Conservation (phyloP, 305 asterid genomes). For the Solanum hybrid region DNA sequence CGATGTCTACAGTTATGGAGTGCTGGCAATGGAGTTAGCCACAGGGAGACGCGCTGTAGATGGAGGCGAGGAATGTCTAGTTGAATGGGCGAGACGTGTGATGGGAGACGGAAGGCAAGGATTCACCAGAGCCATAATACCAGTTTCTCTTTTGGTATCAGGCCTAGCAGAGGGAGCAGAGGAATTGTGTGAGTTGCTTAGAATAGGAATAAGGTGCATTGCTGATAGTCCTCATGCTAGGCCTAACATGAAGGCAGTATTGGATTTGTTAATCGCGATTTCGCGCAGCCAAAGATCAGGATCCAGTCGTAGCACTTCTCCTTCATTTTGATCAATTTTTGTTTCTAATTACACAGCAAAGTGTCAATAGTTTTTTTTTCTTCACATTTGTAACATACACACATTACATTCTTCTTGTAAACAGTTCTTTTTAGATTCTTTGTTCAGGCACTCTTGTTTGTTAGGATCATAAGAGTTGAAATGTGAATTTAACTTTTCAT, state of each 20-base stretch:
- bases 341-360: neutral
- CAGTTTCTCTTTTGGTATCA: constrained; percentile 57
- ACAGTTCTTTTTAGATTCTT: neutral
- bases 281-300: constrained; percentile 26
- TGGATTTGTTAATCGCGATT: constrained; percentile 54
- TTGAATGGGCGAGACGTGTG: constrained; percentile 85
- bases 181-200: constrained; percentile 57
- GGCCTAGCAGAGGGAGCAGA: constrained; percentile 72
- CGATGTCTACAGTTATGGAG: constrained; percentile 93
- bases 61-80: constrained; percentile 81
- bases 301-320: constrained; percentile 14
- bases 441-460: neutral
- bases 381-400: constrained; percentile 1
- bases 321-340: constrained; percentile 9
- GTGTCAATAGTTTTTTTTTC: neutral
- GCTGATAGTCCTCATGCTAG: constrained; percentile 57
- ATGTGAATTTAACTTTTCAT: neutral
- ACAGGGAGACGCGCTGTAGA: constrained; percentile 82
- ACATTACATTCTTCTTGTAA: constrained; percentile 3
- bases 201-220: constrained; percentile 72
- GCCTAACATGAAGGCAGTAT: constrained; percentile 86
- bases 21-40: constrained; percentile 85
- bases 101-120: constrained; percentile 57
- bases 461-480: neutral
- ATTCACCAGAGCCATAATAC: constrained; percentile 19